A percentile compares a stretch with the other conserved stretches of the same genome.
Conservation (phyloP, 345 rosid genomes). For the Salix koriyanagi region DNA sequence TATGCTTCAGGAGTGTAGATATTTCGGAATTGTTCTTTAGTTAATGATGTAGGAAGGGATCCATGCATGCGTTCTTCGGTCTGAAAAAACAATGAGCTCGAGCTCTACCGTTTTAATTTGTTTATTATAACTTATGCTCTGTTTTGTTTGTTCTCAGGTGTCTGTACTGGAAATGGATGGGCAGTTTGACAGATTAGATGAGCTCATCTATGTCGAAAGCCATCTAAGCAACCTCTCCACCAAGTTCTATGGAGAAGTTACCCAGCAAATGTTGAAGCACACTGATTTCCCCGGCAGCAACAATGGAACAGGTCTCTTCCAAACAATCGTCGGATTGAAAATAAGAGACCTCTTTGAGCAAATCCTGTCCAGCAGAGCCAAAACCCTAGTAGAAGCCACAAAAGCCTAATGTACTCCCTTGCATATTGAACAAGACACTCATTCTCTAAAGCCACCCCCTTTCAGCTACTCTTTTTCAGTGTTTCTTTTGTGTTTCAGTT, state of each 20-base stretch:
- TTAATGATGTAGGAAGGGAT: background rate
- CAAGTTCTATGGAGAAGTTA: slow-evolving; percentile 89
- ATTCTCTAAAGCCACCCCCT: background rate
- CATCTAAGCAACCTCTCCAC: slow-evolving; percentile 91
- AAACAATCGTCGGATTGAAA: slow-evolving; percentile 84
- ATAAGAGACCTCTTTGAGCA: slow-evolving; percentile 91
- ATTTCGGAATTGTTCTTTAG: background rate
- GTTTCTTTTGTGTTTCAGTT: background rate
- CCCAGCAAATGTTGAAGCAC: slow-evolving; percentile 95
- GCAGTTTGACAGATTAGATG: slow-evolving; percentile 89
- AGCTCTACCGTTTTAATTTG: background rate
- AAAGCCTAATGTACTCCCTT: slow-evolving; percentile 40
- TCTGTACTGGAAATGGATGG: slow-evolving; percentile 97
- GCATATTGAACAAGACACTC: background rate
- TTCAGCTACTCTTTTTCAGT: background rate
- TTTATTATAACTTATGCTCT: background rate
- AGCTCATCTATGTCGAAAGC: slow-evolving; percentile 89
- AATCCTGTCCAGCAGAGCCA: slow-evolving; percentile 46
- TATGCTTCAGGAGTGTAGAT: background rate
- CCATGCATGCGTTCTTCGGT: background rate
- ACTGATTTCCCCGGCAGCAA: slow-evolving; percentile 94
- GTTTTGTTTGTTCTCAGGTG: slow-evolving; percentile 40
- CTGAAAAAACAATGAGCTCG: background rate
- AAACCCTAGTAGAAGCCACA: slow-evolving; percentile 51
- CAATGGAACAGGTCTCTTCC: slow-evolving; percentile 95